Evolutionary conservation across 768 basidiomycete species (phyloP), one percentile per base, ranked within the genome.

Genomic region (Auriscalpium microsporum): DNA sequence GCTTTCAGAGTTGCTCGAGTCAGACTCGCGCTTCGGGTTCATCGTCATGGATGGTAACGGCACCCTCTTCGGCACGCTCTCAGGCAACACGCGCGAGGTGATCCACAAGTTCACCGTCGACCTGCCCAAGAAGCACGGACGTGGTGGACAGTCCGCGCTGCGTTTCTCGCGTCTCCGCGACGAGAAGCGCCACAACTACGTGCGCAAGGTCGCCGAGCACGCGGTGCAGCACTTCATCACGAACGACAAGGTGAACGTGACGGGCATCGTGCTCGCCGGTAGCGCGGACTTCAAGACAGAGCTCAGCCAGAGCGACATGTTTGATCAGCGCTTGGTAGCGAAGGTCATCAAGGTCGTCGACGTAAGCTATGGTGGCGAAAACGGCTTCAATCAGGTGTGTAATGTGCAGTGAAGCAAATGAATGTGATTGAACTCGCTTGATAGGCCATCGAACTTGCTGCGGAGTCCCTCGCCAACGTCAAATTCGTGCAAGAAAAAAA

Each of bases 11-110:
- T 84, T 99, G 48, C 81, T 99, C 59, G 95, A 98, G 72, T 94
- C 90, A 17, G 96, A 99, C 70, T 89, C 90, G 62, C 90, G 91
- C 67, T 99, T 98, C 70, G 96, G 94, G 33, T 99, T 99, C 78
- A 96, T 99, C 70, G 92, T 98, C 67, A 98, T 98, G 95, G 95
- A 96, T 66, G 91, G 93, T 76, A 97, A 96, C 71, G 95, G 95
- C 38, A 90, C 93, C 6, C 85, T 99, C 37, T 98, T 97, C 64
- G 96, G 96, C 56, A 90, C 88, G 4, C 82, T 99, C 54, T 84
- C 95, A 0, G 96, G 96, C 48, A 98, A 98, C 72, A 95, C 96
- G 17, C 92, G 96, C 60, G 94, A 97, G 62, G 83, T 99, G 52
- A 78, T 95, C 55, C 96, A 99, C 76, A 98, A 98, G 72, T 97